Evolutionary conservation across 2,329 filamentous ascomycete species (phyloP).

Genomic region (Alternaria sp.): DNA sequence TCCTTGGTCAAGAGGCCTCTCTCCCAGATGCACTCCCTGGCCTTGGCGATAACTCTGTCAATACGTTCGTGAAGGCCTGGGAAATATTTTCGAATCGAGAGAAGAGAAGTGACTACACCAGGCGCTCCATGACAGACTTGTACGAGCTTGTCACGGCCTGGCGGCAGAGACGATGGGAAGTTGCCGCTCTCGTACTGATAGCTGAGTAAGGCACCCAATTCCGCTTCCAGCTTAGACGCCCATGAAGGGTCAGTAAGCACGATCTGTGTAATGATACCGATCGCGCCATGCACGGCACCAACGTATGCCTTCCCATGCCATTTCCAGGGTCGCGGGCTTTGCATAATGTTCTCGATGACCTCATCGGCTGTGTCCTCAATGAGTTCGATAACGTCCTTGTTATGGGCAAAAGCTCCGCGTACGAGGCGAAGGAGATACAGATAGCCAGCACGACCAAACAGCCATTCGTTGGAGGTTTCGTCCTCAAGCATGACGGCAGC

Average conservation of each 20-base stretch:
- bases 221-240: conserved; percentile 62
- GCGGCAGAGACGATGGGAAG: conserved; percentile 65
- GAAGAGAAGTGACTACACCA: conserved; percentile 67
- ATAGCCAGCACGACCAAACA: conserved; percentile 73
- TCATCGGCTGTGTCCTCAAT: conserved; percentile 63
- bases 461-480: conserved; percentile 66
- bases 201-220: conserved; percentile 64
- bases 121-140: conserved; percentile 75
- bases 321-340: conserved; percentile 65
- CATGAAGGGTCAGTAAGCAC: conserved; percentile 65
- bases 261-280: conserved; percentile 76
- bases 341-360: conserved; percentile 68
- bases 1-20: conserved; percentile 69
- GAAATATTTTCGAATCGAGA: conserved; percentile 65
- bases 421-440: conserved; percentile 73
- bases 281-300: conserved; percentile 72
- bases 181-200: conserved; percentile 70
- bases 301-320: conserved; percentile 71
- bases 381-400: conserved; percentile 59
- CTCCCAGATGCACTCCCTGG: conserved; percentile 63
- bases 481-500: conserved; percentile 56
- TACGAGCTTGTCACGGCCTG: conserved; percentile 61
- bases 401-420: conserved; percentile 63
- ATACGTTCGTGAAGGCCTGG: conserved; percentile 63
- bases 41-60: conserved; percentile 61